A percentile compares a stretch with the other conserved stretches of the same genome.
These are phyloP conservation scores for Didymella glomerata DNA, from an alignment of 2,329 filamentous ascomycete species.

Conservation along the genomic window DNA sequence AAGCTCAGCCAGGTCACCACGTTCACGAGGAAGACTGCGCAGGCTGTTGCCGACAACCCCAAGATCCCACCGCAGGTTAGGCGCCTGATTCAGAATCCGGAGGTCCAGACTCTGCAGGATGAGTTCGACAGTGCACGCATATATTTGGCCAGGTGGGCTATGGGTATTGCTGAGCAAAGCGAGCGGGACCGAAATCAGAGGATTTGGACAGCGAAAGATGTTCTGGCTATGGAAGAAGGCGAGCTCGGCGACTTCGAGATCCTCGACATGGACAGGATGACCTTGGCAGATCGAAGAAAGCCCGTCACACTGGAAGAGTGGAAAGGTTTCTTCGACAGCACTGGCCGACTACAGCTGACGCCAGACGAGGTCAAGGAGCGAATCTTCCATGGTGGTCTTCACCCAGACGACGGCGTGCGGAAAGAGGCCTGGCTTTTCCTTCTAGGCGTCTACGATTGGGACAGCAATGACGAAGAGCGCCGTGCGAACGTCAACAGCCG, in stretches of 20 bases:
- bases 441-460: constrained; percentile 91
- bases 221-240: constrained; percentile 92
- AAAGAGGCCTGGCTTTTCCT: constrained; percentile 98
- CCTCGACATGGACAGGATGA: constrained; percentile 78
- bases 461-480: constrained; percentile 85
- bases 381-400: constrained; percentile 93
- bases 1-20: constrained; percentile 97
- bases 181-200: constrained; percentile 84
- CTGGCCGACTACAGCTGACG: constrained; percentile 79
- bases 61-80: constrained; percentile 88
- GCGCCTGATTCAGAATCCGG: constrained; percentile 84
- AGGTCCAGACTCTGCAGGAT: constrained; percentile 93
- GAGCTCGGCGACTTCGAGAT: constrained; percentile 97
- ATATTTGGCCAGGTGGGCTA: constrained; percentile 95
- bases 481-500: constrained; percentile 83
- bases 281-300: constrained; percentile 78
- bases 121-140: constrained; percentile 96
- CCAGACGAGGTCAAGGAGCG: constrained; percentile 94
- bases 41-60: constrained; percentile 90
- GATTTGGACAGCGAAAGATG: constrained; percentile 92
- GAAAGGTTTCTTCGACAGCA: constrained; percentile 86
- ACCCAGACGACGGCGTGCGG: constrained; percentile 86
- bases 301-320: constrained; percentile 84
- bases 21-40: constrained; percentile 89
- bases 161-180: constrained; percentile 97